Percentiles rank a stretch among this genome's conserved stretches.
These are phyloP conservation scores for Liquidambar formosana DNA, from an alignment of 164 flowering plant species.

Conservation along the genomic window DNA sequence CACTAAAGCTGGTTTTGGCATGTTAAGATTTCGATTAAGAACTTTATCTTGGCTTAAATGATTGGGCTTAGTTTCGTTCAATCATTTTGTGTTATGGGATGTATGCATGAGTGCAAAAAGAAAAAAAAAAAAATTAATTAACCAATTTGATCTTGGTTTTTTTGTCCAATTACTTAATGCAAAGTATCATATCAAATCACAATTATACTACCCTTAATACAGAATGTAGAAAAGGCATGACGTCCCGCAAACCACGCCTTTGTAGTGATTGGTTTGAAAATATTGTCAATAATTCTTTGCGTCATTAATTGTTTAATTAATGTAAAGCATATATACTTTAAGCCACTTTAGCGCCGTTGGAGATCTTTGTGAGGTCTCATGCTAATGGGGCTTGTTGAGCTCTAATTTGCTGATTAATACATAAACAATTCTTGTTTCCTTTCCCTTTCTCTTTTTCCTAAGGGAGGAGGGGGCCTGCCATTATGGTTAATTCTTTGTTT, in stretches of 20 bases:
- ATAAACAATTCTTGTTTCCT: not conserved
- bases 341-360: constrained; percentile 17
- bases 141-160: too few species aligned
- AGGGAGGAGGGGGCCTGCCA: constrained; percentile 7
- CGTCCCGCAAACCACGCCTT: constrained; percentile 15
- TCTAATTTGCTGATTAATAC: constrained; percentile 7
- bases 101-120: not conserved
- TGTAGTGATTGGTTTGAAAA: constrained; percentile 13
- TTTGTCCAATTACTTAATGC: too few species aligned
- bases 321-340: constrained; percentile 31
- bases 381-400: constrained; percentile 4
- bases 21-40: too few species aligned
- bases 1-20: not conserved
- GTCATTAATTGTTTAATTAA: constrained; percentile 8
- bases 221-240: constrained; percentile 11
- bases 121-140: too few species aligned
- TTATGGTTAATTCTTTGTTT: too few species aligned
- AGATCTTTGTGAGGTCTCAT: constrained; percentile 6
- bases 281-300: constrained; percentile 18
- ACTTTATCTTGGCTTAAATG: not conserved
- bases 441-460: not conserved
- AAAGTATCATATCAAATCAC: constrained; percentile 2
- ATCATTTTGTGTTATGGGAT: constrained; percentile 7
- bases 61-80: not conserved
- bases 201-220: not conserved